Conservation (phyloP, 2,329 filamentous ascomycete species). For the Calonectria naviculata region DNA sequence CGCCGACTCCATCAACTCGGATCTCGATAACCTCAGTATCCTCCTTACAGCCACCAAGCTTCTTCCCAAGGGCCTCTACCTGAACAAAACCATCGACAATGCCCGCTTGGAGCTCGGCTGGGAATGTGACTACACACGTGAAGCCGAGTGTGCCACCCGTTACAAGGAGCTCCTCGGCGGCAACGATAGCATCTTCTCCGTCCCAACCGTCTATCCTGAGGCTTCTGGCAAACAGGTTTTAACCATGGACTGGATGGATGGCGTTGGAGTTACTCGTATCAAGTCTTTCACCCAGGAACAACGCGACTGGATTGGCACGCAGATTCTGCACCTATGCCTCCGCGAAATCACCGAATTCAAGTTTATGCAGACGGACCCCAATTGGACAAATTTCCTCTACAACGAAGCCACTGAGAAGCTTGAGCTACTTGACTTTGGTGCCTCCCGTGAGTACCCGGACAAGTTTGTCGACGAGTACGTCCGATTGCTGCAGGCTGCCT, state of each 20-base stretch:
- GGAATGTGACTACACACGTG: constrained; percentile 96
- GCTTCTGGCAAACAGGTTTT: constrained; percentile 88
- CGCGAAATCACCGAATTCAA: constrained; percentile 94
- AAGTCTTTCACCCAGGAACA: constrained; percentile 82
- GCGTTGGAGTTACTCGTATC: constrained; percentile 86
- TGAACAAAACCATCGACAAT: constrained; percentile 98
- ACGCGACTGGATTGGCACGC: constrained; percentile 95
- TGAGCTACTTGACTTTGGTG: constrained; percentile 95
- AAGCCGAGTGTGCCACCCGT: constrained; percentile 82
- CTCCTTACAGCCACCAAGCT: constrained; percentile 91
- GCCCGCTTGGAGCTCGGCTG: constrained; percentile 91
- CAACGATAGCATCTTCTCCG: constrained; percentile 78
- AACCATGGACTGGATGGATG: constrained; percentile 93
- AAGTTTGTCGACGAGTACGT: constrained; percentile 86
- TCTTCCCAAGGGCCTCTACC: constrained; percentile 89
- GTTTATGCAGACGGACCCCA: constrained; percentile 99
- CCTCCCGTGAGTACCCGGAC: constrained; percentile 85
- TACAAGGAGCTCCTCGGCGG: constrained; percentile 78
- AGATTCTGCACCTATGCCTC: constrained; percentile 90
- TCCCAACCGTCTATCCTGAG: constrained; percentile 81
- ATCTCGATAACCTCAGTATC: constrained; percentile 92
- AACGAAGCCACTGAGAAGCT: constrained; percentile 78
- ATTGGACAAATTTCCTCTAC: constrained; percentile 99
- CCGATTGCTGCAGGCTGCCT: constrained; percentile 82
- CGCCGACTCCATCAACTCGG: constrained; percentile 94